Conservation (phyloP, 73 alveolate species). For the Tetrahymena borealis region DNA sequence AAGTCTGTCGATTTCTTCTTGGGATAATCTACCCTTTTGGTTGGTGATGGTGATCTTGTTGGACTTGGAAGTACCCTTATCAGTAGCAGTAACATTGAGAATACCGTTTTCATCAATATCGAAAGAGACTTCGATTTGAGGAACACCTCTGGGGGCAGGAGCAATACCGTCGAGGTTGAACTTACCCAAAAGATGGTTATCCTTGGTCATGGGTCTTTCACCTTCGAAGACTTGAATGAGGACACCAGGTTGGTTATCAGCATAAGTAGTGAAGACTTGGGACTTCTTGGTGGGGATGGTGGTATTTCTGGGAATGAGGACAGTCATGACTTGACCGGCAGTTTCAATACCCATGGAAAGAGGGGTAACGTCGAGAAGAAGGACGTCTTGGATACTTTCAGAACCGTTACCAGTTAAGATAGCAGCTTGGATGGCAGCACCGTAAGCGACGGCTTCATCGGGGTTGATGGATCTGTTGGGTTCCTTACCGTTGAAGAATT, state of each 20-base stretch:
- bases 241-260: conserved; percentile 96
- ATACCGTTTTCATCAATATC: conserved; percentile 94
- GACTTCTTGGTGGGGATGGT: conserved; percentile 90
- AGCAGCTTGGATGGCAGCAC: conserved; percentile 71
- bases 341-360: conserved; percentile 95
- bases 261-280: conserved; percentile 88
- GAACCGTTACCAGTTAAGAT: conserved; percentile 55
- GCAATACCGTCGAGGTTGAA: conserved; percentile 91
- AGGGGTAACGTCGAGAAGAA: conserved; percentile 84
- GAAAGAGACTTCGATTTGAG: conserved; percentile 89
- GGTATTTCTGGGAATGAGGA: conserved; percentile 89
- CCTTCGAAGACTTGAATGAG: conserved; percentile 96
- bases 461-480: conserved; percentile 81
- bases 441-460: conserved; percentile 73
- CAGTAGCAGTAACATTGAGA: conserved; percentile 89
- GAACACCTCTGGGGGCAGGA: conserved; percentile 93
- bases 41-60: conserved; percentile 90
- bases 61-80: conserved; percentile 90
- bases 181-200: conserved; percentile 91
- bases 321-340: conserved; percentile 99
- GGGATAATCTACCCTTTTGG: conserved; percentile 83
- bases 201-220: conserved; percentile 93
- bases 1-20: conserved; percentile 78
- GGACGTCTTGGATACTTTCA: conserved; percentile 57
- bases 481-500: conserved; percentile 88